Conservation (phyloP, 2,329 filamentous ascomycete genomes). For the Epichloe glyceriae region DNA sequence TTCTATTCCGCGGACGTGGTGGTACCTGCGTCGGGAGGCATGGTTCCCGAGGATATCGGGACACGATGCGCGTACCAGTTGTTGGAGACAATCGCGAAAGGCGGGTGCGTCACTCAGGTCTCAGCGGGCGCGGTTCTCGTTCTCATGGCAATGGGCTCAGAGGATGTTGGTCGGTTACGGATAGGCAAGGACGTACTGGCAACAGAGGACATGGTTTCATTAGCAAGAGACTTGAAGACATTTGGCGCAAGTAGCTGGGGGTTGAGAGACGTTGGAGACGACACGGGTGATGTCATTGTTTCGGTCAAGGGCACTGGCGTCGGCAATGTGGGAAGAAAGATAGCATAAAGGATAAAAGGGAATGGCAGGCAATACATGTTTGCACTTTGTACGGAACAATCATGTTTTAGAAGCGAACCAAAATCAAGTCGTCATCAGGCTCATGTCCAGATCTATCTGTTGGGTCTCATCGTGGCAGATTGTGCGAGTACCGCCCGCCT, state of each 20-base stretch:
- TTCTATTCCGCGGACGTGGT: constrained; percentile 79
- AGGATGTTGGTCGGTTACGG: constrained; percentile 81
- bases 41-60: constrained; percentile 82
- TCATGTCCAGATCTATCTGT: constrained; percentile 8
- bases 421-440: not conserved
- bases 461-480: constrained; percentile 6
- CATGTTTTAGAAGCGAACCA: not conserved
- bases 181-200: constrained; percentile 72
- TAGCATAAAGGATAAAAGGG: constrained; percentile 35
- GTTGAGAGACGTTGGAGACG: constrained; percentile 58
- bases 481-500: constrained; percentile 24
- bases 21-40: constrained; percentile 63
- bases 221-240: constrained; percentile 74
- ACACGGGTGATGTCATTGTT: constrained; percentile 63
- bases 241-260: constrained; percentile 91
- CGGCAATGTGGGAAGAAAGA: constrained; percentile 88
- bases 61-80: constrained; percentile 80
- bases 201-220: constrained; percentile 63
- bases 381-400: not conserved
- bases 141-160: constrained; percentile 95
- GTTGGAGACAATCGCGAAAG: constrained; percentile 67
- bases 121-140: constrained; percentile 65
- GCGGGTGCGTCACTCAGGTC: constrained; percentile 65
- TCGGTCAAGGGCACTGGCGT: constrained; percentile 89
- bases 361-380: not conserved